Conservation (phyloP, 139 green algal species). For the Chlorella sp. region DNA sequence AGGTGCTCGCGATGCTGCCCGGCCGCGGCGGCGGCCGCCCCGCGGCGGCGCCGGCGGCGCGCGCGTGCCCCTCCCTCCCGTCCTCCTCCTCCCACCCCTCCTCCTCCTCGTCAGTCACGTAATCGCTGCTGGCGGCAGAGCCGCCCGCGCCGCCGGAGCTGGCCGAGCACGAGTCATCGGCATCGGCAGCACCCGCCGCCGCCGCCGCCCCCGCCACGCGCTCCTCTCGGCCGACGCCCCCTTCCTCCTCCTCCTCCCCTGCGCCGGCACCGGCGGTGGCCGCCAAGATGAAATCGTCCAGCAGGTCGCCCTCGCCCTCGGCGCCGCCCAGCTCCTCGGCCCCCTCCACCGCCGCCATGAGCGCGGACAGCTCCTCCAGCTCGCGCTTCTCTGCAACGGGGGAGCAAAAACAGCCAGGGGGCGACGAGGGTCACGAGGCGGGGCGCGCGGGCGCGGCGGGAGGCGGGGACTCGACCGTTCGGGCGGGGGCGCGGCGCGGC, state of each 20-base stretch:
- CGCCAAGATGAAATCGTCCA: slow-evolving; percentile 74
- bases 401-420: background rate
- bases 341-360: slow-evolving; percentile 40
- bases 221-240: background rate
- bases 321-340: slow-evolving; percentile 27
- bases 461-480: no score
- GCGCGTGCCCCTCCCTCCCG: background rate
- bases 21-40: background rate
- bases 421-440: background rate
- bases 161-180: no score
- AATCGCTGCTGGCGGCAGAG: background rate
- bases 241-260: background rate
- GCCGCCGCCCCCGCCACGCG: background rate
- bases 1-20: slow-evolving; percentile 70
- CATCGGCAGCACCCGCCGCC: no score
- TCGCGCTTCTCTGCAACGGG: slow-evolving; percentile 21
- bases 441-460: no score
- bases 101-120: slow-evolving; percentile 13
- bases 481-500: background rate
- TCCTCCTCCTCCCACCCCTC: slow-evolving; percentile 14
- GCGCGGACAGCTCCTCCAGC: slow-evolving; percentile 44
- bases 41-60: background rate
- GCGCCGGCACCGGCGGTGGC: slow-evolving; percentile 20
- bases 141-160: background rate
- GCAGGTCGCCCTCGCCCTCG: slow-evolving; percentile 56